phyloP scores from a whole-genome alignment of 495 filamentous ascomycete species.

The Lasiosphaeria hispida region DNA sequence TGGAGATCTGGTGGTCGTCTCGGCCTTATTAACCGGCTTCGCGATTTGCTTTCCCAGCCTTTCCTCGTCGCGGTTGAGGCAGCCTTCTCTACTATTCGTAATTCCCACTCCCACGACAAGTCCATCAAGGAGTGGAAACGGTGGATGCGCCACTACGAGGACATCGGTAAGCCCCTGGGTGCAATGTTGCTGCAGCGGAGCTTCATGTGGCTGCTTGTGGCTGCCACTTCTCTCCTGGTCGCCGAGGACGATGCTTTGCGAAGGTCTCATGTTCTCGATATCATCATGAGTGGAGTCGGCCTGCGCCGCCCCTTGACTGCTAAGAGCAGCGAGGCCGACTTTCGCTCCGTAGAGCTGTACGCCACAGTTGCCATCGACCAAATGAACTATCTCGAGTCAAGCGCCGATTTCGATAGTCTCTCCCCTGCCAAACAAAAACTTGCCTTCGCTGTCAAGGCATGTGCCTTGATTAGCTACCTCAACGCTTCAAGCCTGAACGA shows the following conservation, averaged over 20 bases:
- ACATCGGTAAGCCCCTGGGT: slow-evolving; percentile 73
- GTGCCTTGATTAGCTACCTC: slow-evolving; percentile 76
- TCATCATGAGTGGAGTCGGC: slow-evolving; percentile 59
- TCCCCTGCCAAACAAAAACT: slow-evolving; percentile 85
- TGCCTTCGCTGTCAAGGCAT: slow-evolving; percentile 80
- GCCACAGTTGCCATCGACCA: slow-evolving; percentile 74
- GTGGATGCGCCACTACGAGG: slow-evolving; percentile 77
- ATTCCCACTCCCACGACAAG: slow-evolving; percentile 50
- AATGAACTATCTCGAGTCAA: slow-evolving; percentile 82
- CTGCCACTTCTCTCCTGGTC: slow-evolving; percentile 70
- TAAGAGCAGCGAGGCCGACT: slow-evolving; percentile 45
- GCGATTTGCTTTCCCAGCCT: slow-evolving; percentile 70
- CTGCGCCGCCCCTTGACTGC: slow-evolving; percentile 37
- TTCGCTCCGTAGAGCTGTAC: slow-evolving; percentile 63
- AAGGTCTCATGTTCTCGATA: slow-evolving; percentile 66
- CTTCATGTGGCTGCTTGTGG: slow-evolving; percentile 79
- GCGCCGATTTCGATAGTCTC: slow-evolving; percentile 81
- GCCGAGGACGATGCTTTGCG: slow-evolving; percentile 57
- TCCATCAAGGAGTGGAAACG: slow-evolving; percentile 72
- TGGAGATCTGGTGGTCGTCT: slow-evolving; percentile 73
- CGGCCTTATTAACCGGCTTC: slow-evolving; percentile 64
- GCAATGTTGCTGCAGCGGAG: slow-evolving; percentile 88
- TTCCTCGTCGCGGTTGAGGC: slow-evolving; percentile 84
- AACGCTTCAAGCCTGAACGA: slow-evolving; percentile 79
- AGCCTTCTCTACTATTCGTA: slow-evolving; percentile 80